Evolutionary conservation across 257 asterid species (phyloP), one percentile per base, ranked within the genome.

Genomic region (Misopates orontium): DNA sequence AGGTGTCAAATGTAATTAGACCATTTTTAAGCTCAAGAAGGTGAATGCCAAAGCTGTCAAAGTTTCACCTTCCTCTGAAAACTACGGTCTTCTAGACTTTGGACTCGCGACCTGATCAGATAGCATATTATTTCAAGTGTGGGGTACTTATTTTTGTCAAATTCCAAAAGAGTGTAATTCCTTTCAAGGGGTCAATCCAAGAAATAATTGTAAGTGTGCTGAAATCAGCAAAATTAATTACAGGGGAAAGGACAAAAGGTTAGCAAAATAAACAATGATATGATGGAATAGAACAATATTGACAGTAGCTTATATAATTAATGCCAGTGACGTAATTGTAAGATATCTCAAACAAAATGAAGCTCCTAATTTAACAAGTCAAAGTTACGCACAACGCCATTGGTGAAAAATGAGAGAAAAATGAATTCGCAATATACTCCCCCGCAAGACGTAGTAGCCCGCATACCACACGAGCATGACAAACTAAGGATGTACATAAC

Each of bases 1-100:
- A 28, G 36, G 36, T 28, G n/a, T 28, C 4, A 2, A 28, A 28
- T 28, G 36, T 28, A 28, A 28, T 28, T 28, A 28, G 4, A 7
- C 7, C 36, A n/a, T n/a, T n/a, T n/a, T n/a, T n/a, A 7, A 28
- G 7, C 3, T 2, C 36, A 28, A 28, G 52, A 16, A 64, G 60
- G 71, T 44, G 70, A 48, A 75, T 12, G 70, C 32, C 79, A 65
- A 70, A 70, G 56, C 73, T 52, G 76, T 70, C 79, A 13, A 51
- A 42, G 44, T 64, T 66, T 14, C 2, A 25, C 13, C 63, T 62
- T 1, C 51, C 57, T 13, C 39, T 56, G 41, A 56, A 15, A 16
- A 14, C 60, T 39, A 47, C 51, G n/a, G 66, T 58, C 66, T 69
- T 40, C 60, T 32, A 58, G 62, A 19, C 69, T 31, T 56, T 57